These are phyloP conservation scores for Parasarocladium wereldwijsianum DNA, from an alignment of 2,329 filamentous ascomycete species.

Conservation along the genomic window DNA sequence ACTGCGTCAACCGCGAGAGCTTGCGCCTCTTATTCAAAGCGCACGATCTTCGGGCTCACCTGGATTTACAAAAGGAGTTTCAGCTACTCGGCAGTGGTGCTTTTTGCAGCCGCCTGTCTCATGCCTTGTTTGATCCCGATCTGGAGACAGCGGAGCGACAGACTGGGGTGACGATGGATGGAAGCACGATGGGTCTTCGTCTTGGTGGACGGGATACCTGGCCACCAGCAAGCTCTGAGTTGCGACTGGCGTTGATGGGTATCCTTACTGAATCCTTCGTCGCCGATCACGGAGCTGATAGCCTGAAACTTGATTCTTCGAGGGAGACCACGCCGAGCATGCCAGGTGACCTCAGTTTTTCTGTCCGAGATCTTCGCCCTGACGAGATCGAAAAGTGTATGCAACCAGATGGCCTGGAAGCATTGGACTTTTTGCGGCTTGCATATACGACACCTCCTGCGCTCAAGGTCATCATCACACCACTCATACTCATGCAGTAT, in stretches of 20 bases:
- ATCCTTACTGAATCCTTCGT: constrained; percentile 63
- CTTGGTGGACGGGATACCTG: constrained; percentile 70
- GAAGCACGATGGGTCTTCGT: constrained; percentile 66
- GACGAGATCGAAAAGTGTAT: constrained; percentile 73
- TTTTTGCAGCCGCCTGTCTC: constrained; percentile 66
- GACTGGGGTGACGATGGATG: constrained; percentile 51
- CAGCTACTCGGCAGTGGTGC: constrained; percentile 74
- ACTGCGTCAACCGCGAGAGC: constrained; percentile 62
- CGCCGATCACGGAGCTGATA: constrained; percentile 10
- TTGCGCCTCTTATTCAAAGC: constrained; percentile 60
- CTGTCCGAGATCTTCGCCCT: constrained; percentile 64
- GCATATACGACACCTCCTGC: constrained; percentile 67
- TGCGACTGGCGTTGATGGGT: constrained; percentile 79
- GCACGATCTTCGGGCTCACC: constrained; percentile 57
- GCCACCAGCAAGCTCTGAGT: constrained; percentile 87
- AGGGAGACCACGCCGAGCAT: constrained; percentile 24
- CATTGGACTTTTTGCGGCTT: constrained; percentile 82
- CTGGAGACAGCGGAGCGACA: constrained; percentile 65
- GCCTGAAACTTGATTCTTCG: constrained; percentile 11
- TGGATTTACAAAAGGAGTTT: constrained; percentile 63
- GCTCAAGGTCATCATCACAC: constrained; percentile 60
- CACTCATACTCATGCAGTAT: constrained; percentile 58
- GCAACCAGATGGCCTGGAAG: constrained; percentile 68
- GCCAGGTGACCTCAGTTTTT: constrained; percentile 64
- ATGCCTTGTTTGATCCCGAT: constrained; percentile 74